Percentiles rank a stretch among this genome's conserved stretches.
Conservation (phyloP, 2,329 filamentous ascomycete species). For the Pseudogymnoascus sp. region DNA sequence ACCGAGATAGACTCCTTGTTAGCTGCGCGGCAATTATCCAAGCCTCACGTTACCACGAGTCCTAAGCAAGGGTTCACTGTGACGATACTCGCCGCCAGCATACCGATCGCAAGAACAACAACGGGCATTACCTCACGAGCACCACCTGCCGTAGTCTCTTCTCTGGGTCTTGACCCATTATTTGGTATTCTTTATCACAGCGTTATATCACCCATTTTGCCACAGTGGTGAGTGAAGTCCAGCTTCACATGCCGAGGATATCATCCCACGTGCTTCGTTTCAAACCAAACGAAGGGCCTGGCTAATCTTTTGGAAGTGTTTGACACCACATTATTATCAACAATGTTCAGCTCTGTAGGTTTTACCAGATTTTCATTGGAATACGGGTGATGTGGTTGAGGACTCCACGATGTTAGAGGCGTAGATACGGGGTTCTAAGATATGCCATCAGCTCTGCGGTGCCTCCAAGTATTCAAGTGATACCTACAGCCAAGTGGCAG, state of each 20-base stretch:
- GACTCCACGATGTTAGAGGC: not conserved
- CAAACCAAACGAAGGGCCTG: not conserved
- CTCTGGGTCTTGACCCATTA: not conserved
- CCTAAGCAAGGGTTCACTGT: not conserved
- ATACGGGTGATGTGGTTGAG: too few relatives aligned
- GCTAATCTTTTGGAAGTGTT: not conserved
- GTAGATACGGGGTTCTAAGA: not conserved
- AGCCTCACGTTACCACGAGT: not conserved
- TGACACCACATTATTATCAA: not conserved
- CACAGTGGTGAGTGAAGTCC: not conserved
- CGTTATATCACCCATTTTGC: not conserved
- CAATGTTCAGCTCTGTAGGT: conserved; percentile 4
- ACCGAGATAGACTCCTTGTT: not conserved
- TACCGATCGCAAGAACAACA: not conserved
- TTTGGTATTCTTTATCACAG: not conserved
- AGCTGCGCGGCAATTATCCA: not conserved
- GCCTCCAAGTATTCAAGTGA: not conserved
- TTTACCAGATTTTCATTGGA: not conserved
- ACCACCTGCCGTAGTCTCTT: not conserved
- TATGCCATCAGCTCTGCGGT: not conserved
- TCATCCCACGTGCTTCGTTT: not conserved
- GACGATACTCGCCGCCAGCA: not conserved
- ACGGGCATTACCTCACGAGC: not conserved
- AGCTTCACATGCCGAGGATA: not conserved
- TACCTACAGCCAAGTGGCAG: not conserved